A percentile compares a stretch with the other conserved stretches of the same genome.
phyloP scores from a whole-genome alignment of 2,329 filamentous ascomycete genomes.

The Sarocladium brachiariae region DNA sequence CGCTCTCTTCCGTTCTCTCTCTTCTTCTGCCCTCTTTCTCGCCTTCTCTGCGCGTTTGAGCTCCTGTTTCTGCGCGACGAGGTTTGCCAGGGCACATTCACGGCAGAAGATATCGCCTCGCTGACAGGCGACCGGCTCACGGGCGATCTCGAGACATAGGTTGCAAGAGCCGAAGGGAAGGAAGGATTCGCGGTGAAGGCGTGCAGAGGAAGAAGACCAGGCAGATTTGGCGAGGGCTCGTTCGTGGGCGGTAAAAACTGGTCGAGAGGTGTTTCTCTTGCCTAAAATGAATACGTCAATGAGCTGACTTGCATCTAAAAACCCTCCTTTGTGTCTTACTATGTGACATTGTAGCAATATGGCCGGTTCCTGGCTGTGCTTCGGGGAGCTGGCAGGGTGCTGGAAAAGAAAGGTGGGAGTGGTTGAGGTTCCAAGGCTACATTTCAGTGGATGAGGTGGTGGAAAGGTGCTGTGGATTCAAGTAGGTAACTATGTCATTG shows the following conservation, averaged over 20 bases:
- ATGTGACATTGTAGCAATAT: constrained; percentile 34
- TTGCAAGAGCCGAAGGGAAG: constrained; percentile 84
- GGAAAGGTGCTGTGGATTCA: not conserved
- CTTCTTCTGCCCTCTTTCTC: constrained; percentile 53
- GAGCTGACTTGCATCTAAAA: not conserved
- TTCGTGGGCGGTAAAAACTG: constrained; percentile 92
- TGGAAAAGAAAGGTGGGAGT: too few species aligned
- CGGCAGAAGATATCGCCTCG: constrained; percentile 90
- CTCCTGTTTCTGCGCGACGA: constrained; percentile 87
- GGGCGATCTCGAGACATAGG: constrained; percentile 75
- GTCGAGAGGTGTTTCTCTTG: constrained; percentile 85
- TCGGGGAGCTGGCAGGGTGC: not conserved
- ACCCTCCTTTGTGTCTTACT: constrained; percentile 30
- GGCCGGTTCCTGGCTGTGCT: not conserved
- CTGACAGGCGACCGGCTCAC: constrained; percentile 75
- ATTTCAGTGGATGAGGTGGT: too few species aligned
- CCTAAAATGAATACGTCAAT: constrained; percentile 30
- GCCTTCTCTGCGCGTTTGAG: constrained; percentile 73
- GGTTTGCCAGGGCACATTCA: constrained; percentile 85
- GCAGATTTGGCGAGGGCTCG: constrained; percentile 71
- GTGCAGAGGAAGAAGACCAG: constrained; percentile 79
- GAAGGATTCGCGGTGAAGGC: constrained; percentile 83
- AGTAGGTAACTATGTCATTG: too few species aligned
- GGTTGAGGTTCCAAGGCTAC: too few species aligned
- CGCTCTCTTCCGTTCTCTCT: constrained; percentile 52